Conservation (phyloP, 2,329 filamentous ascomycete genomes). For the Curvularia eragrostidis region DNA sequence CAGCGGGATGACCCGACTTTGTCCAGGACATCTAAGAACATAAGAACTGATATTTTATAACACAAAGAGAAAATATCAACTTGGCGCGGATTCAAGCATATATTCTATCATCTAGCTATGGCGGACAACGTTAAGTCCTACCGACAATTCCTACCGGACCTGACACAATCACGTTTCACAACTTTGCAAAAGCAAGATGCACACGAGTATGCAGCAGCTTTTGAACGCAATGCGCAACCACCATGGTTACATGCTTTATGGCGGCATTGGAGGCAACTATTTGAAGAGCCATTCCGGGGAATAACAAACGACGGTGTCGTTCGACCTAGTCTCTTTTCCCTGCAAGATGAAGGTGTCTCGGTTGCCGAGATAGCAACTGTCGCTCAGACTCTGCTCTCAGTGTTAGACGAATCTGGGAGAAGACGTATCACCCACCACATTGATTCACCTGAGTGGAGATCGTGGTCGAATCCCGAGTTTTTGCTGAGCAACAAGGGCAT, state of each 20-base stretch:
- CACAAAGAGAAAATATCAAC: neutral
- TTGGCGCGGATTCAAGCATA: too few relatives aligned
- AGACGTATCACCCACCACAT: constrained; percentile 64
- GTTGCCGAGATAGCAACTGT: constrained; percentile 60
- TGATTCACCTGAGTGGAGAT: constrained; percentile 74
- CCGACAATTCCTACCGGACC: constrained; percentile 60
- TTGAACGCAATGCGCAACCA: constrained; percentile 64
- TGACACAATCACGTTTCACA: constrained; percentile 66
- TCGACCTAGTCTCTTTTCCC: constrained; percentile 61
- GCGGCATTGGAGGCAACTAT: constrained; percentile 47
- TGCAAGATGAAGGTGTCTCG: constrained; percentile 69
- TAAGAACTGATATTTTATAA: neutral
- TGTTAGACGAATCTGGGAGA: constrained; percentile 59
- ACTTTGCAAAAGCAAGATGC: constrained; percentile 68
- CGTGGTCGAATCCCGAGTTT: constrained; percentile 76
- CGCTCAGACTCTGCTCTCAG: constrained; percentile 52
- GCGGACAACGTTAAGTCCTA: neutral
- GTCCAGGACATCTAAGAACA: neutral
- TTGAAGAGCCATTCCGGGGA: constrained; percentile 71
- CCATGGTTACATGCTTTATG: constrained; percentile 65
- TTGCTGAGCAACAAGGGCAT: constrained; percentile 63
- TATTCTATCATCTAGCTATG: neutral
- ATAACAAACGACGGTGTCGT: constrained; percentile 72
- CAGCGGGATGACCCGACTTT: neutral
- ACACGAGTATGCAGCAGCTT: constrained; percentile 66